phyloP scores from a whole-genome alignment of 2,329 filamentous ascomycete species.

The Trichoderma endophyticum region DNA sequence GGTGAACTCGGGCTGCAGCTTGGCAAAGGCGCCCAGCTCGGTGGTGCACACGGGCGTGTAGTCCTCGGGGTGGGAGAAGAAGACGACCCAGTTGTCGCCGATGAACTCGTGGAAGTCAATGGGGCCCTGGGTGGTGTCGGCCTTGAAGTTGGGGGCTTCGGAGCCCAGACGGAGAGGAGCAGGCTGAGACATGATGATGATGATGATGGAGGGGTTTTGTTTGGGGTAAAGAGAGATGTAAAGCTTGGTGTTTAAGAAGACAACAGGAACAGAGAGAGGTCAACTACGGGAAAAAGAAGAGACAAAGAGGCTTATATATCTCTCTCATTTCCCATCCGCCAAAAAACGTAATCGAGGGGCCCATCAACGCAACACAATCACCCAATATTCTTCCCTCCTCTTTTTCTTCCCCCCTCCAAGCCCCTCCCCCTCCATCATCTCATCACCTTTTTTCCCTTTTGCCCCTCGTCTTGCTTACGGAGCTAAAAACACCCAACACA shows the following conservation, averaged over 20 bases:
- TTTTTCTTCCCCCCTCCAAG: not conserved
- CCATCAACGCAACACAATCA: constrained; percentile 17
- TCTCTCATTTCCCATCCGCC: not conserved
- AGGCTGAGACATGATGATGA: constrained; percentile 32
- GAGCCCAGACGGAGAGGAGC: constrained; percentile 59
- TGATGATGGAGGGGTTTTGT: constrained; percentile 2
- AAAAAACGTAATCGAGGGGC: constrained; percentile 17
- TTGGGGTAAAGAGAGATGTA: not conserved
- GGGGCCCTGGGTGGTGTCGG: constrained; percentile 72
- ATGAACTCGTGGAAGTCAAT: constrained; percentile 84
- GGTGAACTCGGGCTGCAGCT: constrained; percentile 82
- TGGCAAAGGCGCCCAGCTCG: constrained; percentile 89
- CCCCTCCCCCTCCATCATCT: constrained; percentile 15
- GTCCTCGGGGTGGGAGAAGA: constrained; percentile 85
- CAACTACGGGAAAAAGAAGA: not conserved
- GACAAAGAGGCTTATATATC: constrained; percentile 7
- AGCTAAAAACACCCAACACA: not conserved
- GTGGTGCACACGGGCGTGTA: constrained; percentile 96
- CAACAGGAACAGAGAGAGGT: not conserved
- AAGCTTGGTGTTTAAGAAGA: not conserved
- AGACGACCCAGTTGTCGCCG: constrained; percentile 72
- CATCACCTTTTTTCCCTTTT: constrained; percentile 9
- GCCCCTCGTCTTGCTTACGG: not conserved
- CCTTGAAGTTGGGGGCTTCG: constrained; percentile 76
- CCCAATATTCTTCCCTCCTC: not conserved